Evolutionary conservation across 805 yeast genomes (phyloP).

Genomic region (baker's yeast (Saccharomyces cerevisiae)): DNA sequence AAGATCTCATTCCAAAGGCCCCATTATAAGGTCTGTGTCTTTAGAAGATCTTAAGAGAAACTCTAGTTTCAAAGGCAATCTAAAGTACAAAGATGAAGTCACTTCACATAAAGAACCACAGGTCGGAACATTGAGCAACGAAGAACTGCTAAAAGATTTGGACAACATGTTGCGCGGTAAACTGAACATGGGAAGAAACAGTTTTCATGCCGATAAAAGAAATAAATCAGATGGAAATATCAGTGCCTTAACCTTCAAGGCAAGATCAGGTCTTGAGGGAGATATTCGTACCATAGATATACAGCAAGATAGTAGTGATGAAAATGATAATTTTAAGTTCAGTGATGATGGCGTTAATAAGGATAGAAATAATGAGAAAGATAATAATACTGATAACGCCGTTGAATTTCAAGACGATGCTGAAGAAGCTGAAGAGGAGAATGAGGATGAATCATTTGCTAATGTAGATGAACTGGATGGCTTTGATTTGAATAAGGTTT

Average conservation of each 20-base stretch:
- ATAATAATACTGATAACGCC: neutral
- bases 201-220: neutral
- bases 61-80: conserved; percentile 4
- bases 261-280: conserved; percentile 14
- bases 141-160: conserved; percentile 18
- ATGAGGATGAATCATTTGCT: conserved; percentile 25
- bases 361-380: neutral
- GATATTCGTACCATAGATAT: conserved; percentile 6
- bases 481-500: neutral
- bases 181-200: conserved; percentile 16
- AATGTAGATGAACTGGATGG: conserved; percentile 34
- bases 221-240: neutral
- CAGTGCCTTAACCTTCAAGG: conserved; percentile 29
- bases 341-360: neutral
- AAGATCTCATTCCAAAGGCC: neutral
- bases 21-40: conserved; percentile 9
- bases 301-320: conserved; percentile 8
- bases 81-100: conserved; percentile 13
- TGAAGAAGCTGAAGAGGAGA: conserved; percentile 19
- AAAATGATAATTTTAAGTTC: conserved; percentile 3
- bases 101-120: conserved; percentile 5
- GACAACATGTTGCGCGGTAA: conserved; percentile 20
- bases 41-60: conserved; percentile 10
- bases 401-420: conserved; percentile 4
- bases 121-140: conserved; percentile 5